A percentile compares a stretch with the other conserved stretches of the same genome.
Conservation (phyloP, 1,139 yeast species). For the Candida sanyaensis region DNA sequence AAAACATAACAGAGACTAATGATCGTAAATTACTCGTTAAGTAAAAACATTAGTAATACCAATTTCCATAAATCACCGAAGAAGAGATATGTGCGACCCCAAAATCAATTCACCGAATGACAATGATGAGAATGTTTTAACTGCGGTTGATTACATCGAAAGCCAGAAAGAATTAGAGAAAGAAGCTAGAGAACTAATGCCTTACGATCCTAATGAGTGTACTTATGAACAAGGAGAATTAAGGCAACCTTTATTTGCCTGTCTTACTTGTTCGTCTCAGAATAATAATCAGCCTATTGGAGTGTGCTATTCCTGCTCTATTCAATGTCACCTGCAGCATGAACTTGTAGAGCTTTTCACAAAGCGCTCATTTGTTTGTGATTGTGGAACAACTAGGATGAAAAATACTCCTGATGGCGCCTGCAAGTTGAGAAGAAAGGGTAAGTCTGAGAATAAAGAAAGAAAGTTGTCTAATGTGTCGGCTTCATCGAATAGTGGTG, state of each 20-base stretch:
- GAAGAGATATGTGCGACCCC: not conserved
- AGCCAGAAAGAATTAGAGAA: slow-evolving; percentile 51
- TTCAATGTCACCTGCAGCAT: slow-evolving; percentile 89
- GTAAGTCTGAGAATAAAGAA: slow-evolving; percentile 2
- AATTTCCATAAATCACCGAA: not conserved
- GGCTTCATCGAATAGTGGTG: slow-evolving; percentile 1
- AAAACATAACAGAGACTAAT: too few relatives aligned
- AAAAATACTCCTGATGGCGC: slow-evolving; percentile 43
- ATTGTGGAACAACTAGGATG: slow-evolving; percentile 85
- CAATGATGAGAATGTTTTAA: slow-evolving; percentile 27
- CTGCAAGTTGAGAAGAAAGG: slow-evolving; percentile 57
- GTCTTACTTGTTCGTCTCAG: slow-evolving; percentile 65
- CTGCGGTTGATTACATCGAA: slow-evolving; percentile 54
- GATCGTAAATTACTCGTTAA: too few relatives aligned
- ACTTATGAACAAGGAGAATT: slow-evolving; percentile 70
- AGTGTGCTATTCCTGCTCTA: slow-evolving; percentile 92
- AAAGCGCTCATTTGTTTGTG: slow-evolving; percentile 81
- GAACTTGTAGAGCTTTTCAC: slow-evolving; percentile 83
- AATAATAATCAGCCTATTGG: slow-evolving; percentile 52
- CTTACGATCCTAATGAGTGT: slow-evolving; percentile 84
- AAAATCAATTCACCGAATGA: not conserved
- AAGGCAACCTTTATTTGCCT: slow-evolving; percentile 84
- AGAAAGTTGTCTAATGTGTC: slow-evolving; percentile 7
- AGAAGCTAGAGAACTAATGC: slow-evolving; percentile 81
- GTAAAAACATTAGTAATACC: not conserved